phyloP scores from a whole-genome alignment of 2,329 filamentous ascomycete genomes.

The Cercospora citrullina region DNA sequence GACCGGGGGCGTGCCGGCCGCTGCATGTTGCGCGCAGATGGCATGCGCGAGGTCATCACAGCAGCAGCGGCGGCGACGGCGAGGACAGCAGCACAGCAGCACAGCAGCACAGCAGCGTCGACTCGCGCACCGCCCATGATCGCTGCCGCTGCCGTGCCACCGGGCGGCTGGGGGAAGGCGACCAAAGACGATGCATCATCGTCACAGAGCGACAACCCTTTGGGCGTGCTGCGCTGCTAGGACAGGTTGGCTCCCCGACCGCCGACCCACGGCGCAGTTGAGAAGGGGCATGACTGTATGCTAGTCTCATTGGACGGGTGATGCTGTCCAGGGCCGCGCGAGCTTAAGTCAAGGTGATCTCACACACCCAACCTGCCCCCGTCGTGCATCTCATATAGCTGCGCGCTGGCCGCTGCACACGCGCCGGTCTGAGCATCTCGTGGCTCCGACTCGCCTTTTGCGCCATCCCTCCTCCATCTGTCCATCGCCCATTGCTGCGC shows the following conservation, averaged over 20 bases:
- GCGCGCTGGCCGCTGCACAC: neutral
- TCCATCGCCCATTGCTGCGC: neutral
- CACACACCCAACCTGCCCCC: conserved; percentile 2
- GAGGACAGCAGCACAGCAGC: neutral
- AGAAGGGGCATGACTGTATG: conserved; percentile 9
- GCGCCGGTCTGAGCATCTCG: neutral
- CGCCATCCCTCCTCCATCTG: neutral
- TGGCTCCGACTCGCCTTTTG: neutral
- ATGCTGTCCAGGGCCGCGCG: conserved; percentile 6
- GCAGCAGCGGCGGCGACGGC: neutral
- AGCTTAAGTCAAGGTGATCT: conserved; percentile 17
- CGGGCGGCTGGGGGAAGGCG: neutral
- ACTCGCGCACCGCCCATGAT: neutral
- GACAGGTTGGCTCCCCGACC: neutral
- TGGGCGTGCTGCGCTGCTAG: neutral
- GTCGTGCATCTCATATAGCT: conserved; percentile 9
- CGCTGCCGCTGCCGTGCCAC: neutral
- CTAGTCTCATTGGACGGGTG: conserved; percentile 5
- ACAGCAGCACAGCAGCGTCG: neutral
- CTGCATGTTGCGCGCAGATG: neutral
- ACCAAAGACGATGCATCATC: neutral
- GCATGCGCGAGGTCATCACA: neutral
- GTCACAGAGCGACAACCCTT: neutral
- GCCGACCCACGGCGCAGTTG: conserved; percentile 5
- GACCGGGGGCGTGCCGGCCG: neutral